Evolutionary conservation across 163 green algal species (phyloP).

Genomic region (Scenedesmus sp.): DNA sequence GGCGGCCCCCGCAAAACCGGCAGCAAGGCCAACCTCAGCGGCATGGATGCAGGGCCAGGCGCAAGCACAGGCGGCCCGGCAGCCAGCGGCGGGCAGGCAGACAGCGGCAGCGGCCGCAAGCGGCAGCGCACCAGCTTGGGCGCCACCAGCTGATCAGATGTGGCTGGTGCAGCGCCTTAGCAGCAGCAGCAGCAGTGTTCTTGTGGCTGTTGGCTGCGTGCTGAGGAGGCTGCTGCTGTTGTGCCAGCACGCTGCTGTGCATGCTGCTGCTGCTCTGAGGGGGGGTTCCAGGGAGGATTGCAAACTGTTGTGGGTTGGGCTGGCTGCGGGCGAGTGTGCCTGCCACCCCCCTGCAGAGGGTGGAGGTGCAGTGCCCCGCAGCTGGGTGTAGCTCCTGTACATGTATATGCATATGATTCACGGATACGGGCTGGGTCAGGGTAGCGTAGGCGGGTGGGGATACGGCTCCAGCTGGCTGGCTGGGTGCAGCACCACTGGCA

Average conservation of each 20-base stretch:
- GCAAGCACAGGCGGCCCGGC: constrained; percentile 16
- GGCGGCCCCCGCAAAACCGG: constrained; percentile 32
- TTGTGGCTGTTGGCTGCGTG: neutral
- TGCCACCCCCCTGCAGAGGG: neutral
- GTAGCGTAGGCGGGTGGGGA: neutral
- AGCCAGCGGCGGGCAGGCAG: constrained; percentile 16
- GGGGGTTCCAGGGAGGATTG: too few relatives aligned
- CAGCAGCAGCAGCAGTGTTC: neutral
- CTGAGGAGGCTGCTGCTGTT: neutral
- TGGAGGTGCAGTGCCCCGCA: neutral
- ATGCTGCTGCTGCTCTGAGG: neutral
- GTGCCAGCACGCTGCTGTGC: neutral
- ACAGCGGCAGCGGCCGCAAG: constrained; percentile 36
- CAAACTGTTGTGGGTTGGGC: neutral
- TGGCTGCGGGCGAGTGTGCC: neutral
- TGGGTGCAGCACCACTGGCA: too few relatives aligned
- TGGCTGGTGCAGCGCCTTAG: neutral
- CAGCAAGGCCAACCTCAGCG: constrained; percentile 48
- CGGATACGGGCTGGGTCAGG: neutral
- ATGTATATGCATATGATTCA: neutral
- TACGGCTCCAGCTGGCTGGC: neutral
- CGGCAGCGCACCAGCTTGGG: constrained; percentile 16
- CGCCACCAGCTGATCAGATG: constrained; percentile 15
- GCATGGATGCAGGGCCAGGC: constrained; percentile 24
- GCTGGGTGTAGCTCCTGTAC: neutral